Evolutionary conservation across 2,329 filamentous ascomycete species (phyloP).

Genomic region (Calonectria pseudoturangicola): DNA sequence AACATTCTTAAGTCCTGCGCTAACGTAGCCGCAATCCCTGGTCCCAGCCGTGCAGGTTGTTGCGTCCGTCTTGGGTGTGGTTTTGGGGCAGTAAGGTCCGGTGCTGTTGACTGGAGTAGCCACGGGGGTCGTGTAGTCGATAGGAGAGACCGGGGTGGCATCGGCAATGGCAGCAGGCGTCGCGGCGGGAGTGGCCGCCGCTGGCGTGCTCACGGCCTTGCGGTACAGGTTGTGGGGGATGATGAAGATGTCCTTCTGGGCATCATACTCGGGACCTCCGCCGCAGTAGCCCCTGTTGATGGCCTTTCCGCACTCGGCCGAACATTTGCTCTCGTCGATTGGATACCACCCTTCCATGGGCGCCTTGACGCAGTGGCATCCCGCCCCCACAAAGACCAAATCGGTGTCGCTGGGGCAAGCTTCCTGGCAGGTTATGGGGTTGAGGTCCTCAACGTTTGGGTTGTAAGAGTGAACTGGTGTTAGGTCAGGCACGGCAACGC

Average conservation of each 20-base stretch:
- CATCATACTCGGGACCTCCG: slow-evolving; percentile 10
- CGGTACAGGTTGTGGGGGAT: slow-evolving; percentile 19
- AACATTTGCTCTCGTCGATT: slow-evolving; percentile 6
- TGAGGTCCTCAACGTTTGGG: not conserved
- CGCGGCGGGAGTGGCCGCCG: not conserved
- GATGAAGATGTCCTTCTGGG: slow-evolving; percentile 3
- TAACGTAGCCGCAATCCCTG: slow-evolving; percentile 1
- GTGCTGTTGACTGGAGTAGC: slow-evolving; percentile 21
- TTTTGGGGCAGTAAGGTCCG: not conserved
- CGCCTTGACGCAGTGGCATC: slow-evolving; percentile 28
- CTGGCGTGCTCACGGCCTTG: not conserved
- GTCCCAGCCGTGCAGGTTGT: not conserved
- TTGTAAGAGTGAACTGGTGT: slow-evolving; percentile 4
- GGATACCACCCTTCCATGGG: slow-evolving; percentile 1
- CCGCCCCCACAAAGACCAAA: slow-evolving; percentile 12
- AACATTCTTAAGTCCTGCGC: slow-evolving; percentile 4
- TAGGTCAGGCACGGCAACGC: slow-evolving; percentile 10
- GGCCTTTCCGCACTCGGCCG: slow-evolving; percentile 10
- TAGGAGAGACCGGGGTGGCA: not conserved
- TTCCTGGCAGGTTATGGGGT: slow-evolving; percentile 5
- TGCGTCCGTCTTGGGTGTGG: not conserved
- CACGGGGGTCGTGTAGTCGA: slow-evolving; percentile 15
- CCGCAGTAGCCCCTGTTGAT: slow-evolving; percentile 8
- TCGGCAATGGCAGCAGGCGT: slow-evolving; percentile 8
- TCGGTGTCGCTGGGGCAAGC: slow-evolving; percentile 10